Base-by-base conservation (phyloP, 257 asterid genomes). In the Striga asiatica region DNA sequence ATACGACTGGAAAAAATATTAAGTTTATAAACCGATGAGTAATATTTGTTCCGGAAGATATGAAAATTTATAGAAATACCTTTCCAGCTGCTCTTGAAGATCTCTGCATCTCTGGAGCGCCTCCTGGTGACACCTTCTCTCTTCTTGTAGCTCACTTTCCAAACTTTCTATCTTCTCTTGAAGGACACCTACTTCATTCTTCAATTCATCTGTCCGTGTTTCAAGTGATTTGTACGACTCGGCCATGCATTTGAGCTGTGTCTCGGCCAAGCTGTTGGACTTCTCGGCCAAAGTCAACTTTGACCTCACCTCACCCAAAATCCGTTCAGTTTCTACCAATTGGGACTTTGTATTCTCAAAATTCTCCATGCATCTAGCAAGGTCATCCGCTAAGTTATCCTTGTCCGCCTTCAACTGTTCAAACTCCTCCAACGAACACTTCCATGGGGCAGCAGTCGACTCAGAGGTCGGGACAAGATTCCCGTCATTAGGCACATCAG, bases 231-330 rank as follows among this genome's bases (percentile, higher is more conserved):
- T 87, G 77, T 91, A 91, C 3, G 98, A 91, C 66, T 87, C 96
- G 3, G 94, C 94, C 98, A 91, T 91, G 75, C 98, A 91, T 66
- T 84, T 91, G 59, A 91, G 94, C 78, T 91, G 98, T 25, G 94
- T 91, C 76, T 84, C 98, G 50, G 95, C 82, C 76, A 91, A 78
- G 74, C 94, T 71, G 70, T 87, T 84, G 59, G 78, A 71, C 73
- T 74, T 87, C 61, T 82, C 84, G 54, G 94, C 88, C 24, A 88
- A 82, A 45, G 77, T 59, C 63, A 91, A 67, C 63, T 87, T 88
- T 38, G 93, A 80, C 82, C 71, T 84, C n/a, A 74, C 82, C 74
- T 91, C 98, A 10, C 92, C 80, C 5, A 87, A 73, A 68, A 82
- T 83, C 54, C 67, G 75, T 66, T 82, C 95, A 1, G 85, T 84